These are phyloP conservation scores for Talaromyces pinophilus DNA, from an alignment of 2,329 filamentous ascomycete species.

Conservation along the genomic window DNA sequence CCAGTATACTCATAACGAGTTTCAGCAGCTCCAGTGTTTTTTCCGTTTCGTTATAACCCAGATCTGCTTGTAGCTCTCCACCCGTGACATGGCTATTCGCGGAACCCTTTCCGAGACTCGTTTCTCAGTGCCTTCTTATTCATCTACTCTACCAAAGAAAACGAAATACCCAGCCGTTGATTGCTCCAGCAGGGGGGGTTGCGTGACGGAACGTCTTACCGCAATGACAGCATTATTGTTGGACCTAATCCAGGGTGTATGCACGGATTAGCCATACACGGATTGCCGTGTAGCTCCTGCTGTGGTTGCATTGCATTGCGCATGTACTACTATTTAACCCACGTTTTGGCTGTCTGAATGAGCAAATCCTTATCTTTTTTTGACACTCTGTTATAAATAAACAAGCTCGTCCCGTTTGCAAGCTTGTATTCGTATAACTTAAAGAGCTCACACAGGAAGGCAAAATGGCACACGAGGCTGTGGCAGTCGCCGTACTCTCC, in stretches of 20 bases:
- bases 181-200: background rate
- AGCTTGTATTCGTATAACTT: background rate
- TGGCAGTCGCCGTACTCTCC: conserved; percentile 12
- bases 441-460: background rate
- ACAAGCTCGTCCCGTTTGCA: background rate
- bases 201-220: conserved; percentile 3
- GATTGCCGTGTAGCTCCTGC: background rate
- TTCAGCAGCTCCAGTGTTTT: too few species aligned
- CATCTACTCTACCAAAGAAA: background rate
- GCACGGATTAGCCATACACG: background rate
- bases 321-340: background rate
- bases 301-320: background rate
- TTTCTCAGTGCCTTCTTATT: background rate
- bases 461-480: conserved; percentile 17
- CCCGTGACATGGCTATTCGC: background rate
- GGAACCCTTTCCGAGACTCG: conserved; percentile 8
- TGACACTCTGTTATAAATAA: background rate
- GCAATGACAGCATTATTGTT: background rate
- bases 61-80: too few species aligned
- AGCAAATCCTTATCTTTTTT: background rate
- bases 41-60: too few species aligned
- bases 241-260: background rate
- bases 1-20: too few species aligned
- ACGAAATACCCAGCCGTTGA: background rate
- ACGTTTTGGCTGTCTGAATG: background rate